phyloP scores from a whole-genome alignment of 805 yeast genomes.

The Metschnikowia sp. region DNA sequence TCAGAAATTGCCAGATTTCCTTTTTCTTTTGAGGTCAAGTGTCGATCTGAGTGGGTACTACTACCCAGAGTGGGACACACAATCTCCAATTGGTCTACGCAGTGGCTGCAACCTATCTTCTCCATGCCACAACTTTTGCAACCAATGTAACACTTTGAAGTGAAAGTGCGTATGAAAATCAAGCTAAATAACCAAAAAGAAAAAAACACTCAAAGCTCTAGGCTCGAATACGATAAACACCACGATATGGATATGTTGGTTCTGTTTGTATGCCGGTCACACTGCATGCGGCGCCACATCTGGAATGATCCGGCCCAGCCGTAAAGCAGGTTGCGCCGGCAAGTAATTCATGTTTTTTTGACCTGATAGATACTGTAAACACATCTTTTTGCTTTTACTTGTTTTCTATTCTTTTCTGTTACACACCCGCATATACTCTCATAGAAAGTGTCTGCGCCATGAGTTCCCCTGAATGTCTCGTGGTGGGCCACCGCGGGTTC shows the following conservation, averaged over 20 bases:
- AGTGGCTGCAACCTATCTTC: too few relatives aligned
- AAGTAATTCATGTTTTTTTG: background rate
- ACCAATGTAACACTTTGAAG: too few relatives aligned
- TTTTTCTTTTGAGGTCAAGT: too few relatives aligned
- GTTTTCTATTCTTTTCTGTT: background rate
- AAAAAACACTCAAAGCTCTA: background rate
- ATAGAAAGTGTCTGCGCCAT: background rate
- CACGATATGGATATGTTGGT: background rate
- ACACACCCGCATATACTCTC: background rate
- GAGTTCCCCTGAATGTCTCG: conserved; percentile 12
- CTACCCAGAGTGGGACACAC: too few relatives aligned
- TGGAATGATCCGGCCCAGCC: background rate
- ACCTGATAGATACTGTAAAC: background rate
- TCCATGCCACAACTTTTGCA: too few relatives aligned
- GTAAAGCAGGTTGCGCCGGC: background rate
- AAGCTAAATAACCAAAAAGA: too few relatives aligned
- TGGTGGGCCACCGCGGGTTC: conserved; percentile 44
- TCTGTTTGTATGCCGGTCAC: background rate
- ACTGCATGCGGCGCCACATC: background rate
- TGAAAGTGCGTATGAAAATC: too few relatives aligned
- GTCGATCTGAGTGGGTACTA: too few relatives aligned
- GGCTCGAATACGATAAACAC: background rate
- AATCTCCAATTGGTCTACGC: too few relatives aligned
- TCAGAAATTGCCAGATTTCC: too few relatives aligned
- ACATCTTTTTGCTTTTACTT: background rate